These are phyloP conservation scores for Waltergamsia citrina DNA, from an alignment of 2,329 filamentous ascomycete species.

Conservation along the genomic window DNA sequence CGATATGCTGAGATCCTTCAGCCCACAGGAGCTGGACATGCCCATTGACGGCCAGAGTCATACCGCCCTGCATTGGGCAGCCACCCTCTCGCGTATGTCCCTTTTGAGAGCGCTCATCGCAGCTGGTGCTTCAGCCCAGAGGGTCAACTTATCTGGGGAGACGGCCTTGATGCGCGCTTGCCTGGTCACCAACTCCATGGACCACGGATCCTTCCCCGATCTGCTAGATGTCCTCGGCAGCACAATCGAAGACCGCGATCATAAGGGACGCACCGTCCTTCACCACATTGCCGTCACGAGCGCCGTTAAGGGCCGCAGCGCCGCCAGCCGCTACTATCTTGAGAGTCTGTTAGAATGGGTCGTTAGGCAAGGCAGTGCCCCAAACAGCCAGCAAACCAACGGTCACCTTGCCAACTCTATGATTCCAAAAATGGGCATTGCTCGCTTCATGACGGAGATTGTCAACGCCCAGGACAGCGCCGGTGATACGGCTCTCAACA, in stretches of 20 bases:
- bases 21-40: constrained; percentile 76
- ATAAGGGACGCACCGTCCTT: constrained; percentile 81
- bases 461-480: constrained; percentile 92
- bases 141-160: constrained; percentile 83
- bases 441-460: constrained; percentile 92
- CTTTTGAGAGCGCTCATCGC: constrained; percentile 73
- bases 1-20: constrained; percentile 67
- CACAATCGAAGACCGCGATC: constrained; percentile 84
- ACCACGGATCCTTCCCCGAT: constrained; percentile 83
- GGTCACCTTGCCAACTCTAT: constrained; percentile 12
- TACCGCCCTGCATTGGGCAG: constrained; percentile 92
- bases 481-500: constrained; percentile 89
- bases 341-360: constrained; percentile 93
- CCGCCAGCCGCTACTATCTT: constrained; percentile 90
- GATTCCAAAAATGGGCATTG: constrained; percentile 69
- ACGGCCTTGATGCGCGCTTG: constrained; percentile 90
- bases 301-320: constrained; percentile 85
- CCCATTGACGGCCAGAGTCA: constrained; percentile 85
- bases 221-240: constrained; percentile 80
- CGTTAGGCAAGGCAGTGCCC: constrained; percentile 68
- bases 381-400: constrained; percentile 38
- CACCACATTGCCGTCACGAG: constrained; percentile 96
- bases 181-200: constrained; percentile 87
- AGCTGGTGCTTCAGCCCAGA: constrained; percentile 77
- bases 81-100: constrained; percentile 78